Conservation (phyloP, 2,329 filamentous ascomycete species). For the Metarhizium album region DNA sequence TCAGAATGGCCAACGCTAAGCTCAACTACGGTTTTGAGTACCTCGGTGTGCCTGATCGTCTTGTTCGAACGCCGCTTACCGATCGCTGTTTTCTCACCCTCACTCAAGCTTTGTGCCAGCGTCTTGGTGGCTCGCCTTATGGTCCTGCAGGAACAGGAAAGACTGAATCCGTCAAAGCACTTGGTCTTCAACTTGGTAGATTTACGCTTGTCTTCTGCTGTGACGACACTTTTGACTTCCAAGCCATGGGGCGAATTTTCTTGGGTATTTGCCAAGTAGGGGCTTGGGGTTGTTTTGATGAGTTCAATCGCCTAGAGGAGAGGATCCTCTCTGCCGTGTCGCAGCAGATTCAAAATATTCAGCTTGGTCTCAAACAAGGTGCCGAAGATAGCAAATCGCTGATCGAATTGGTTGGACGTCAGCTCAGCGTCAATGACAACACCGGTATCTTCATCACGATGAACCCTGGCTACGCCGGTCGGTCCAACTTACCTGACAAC, state of each 20-base stretch:
- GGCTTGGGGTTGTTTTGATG: constrained; percentile 99
- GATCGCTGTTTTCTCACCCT: constrained; percentile 98
- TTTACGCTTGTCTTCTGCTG: constrained; percentile 99
- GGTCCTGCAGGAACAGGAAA: constrained; percentile 97
- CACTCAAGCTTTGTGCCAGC: constrained; percentile 89
- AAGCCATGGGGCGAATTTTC: constrained; percentile 99
- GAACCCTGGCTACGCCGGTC: constrained; percentile 97
- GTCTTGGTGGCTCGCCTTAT: constrained; percentile 92
- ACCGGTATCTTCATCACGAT: constrained; percentile 99
- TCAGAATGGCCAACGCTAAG: constrained; percentile 95
- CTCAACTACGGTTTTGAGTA: constrained; percentile 98
- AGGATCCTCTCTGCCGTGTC: constrained; percentile 96
- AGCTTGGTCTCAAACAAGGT: constrained; percentile 82
- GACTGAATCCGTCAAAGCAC: constrained; percentile 96
- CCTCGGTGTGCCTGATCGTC: constrained; percentile 86
- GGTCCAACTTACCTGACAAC: constrained; percentile 96
- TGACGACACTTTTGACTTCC: constrained; percentile 99
- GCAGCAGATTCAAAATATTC: constrained; percentile 98
- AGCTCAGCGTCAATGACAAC: constrained; percentile 79
- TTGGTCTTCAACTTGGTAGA: constrained; percentile 89
- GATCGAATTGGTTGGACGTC: constrained; percentile 88
- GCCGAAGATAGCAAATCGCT: constrained; percentile 72
- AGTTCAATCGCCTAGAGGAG: constrained; percentile 98
- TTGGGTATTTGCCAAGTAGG: constrained; percentile 97
- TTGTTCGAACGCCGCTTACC: constrained; percentile 92